Evolutionary conservation across 257 asterid genomes (phyloP).

Genomic region (Coffea eugenioides): DNA sequence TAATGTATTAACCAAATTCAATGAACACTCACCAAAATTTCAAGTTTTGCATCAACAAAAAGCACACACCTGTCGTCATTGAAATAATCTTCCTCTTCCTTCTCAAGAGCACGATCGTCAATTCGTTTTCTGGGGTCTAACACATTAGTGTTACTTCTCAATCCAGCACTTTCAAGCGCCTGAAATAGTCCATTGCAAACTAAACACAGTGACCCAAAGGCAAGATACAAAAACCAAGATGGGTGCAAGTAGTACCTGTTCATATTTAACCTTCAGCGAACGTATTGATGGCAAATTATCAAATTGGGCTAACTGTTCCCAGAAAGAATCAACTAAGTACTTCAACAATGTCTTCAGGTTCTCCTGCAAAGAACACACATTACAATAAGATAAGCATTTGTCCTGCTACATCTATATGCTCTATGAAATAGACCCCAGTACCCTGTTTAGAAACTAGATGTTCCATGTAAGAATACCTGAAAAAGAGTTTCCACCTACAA

Average conservation of each 20-base stretch:
- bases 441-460: not conserved
- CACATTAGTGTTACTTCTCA: constrained; percentile 43
- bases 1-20: not conserved
- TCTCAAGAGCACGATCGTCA: constrained; percentile 91
- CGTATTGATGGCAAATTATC: constrained; percentile 62
- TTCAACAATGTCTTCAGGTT: constrained; percentile 73
- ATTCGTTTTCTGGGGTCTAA: constrained; percentile 73
- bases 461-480: not conserved
- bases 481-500: not conserved
- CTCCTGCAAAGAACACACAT: constrained; percentile 56
- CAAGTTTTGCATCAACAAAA: constrained; percentile 2
- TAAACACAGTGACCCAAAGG: constrained; percentile 14
- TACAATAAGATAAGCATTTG: constrained; percentile 5
- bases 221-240: not conserved
- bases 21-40: not conserved
- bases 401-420: not conserved
- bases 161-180: constrained; percentile 65
- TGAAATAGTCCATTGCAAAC: constrained; percentile 30
- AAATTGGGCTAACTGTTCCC: constrained; percentile 79
- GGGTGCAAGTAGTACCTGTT: constrained; percentile 57
- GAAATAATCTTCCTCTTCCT: constrained; percentile 95
- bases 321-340: constrained; percentile 77
- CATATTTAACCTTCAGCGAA: constrained; percentile 80
- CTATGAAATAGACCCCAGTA: not conserved
- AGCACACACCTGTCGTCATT: constrained; percentile 84